phyloP scores from a whole-genome alignment of 768 basidiomycete species.

The Stropharia rugosoannulata region DNA sequence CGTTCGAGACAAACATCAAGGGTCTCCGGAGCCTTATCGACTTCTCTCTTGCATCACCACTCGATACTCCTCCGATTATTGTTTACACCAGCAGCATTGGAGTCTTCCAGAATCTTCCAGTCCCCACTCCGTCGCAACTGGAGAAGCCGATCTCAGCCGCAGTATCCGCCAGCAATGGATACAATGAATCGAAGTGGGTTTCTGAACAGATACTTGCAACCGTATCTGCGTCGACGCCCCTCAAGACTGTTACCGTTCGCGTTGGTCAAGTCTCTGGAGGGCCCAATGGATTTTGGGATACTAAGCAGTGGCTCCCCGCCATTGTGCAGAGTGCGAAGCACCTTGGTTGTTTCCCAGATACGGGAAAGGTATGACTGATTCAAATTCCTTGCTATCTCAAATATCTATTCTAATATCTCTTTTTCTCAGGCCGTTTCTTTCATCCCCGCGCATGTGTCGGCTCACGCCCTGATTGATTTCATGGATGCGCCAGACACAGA shows the following conservation, averaged over 20 bases:
- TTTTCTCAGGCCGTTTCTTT: not conserved
- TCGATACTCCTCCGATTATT: not conserved
- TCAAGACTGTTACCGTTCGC: constrained; percentile 35
- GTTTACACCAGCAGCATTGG: constrained; percentile 8
- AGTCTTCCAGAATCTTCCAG: constrained; percentile 1
- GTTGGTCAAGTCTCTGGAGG: constrained; percentile 46
- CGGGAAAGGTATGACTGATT: constrained; percentile 22
- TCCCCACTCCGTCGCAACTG: constrained; percentile 11
- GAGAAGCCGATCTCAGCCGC: constrained; percentile 23
- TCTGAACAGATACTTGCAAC: constrained; percentile 21
- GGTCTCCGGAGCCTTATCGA: constrained; percentile 40
- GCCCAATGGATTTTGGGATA: constrained; percentile 40
- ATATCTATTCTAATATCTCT: too few species aligned
- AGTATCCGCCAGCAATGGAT: constrained; percentile 32
- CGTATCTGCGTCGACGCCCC: constrained; percentile 24
- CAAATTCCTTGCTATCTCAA: not conserved
- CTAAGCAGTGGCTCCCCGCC: constrained; percentile 35
- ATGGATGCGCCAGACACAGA: constrained; percentile 1
- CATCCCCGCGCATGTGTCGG: constrained; percentile 2
- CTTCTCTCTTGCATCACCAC: constrained; percentile 29
- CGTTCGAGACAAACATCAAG: constrained; percentile 41
- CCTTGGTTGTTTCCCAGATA: constrained; percentile 31
- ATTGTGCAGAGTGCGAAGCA: constrained; percentile 29
- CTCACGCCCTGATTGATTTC: constrained; percentile 2
- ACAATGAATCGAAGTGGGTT: constrained; percentile 42